Evolutionary conservation across 345 rosid species (phyloP), one percentile per base, ranked within the genome.

Genomic region (Abelmoschus esculentus): DNA sequence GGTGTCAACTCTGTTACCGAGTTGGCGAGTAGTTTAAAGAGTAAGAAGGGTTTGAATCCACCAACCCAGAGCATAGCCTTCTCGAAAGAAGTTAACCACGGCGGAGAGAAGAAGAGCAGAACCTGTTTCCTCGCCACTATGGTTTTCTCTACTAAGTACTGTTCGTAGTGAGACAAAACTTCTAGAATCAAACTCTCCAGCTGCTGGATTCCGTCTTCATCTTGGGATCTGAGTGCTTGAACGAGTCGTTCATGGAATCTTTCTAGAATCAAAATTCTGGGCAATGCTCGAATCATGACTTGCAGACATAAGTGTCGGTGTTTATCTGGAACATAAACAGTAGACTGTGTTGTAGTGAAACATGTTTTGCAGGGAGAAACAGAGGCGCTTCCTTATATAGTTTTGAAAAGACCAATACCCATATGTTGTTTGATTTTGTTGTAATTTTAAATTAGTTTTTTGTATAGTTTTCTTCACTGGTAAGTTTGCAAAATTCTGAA

Each of bases 71-170:
- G 75, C 38, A 81, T 52, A 4, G 74, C 38, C 36, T 70, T 76
- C 65, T 78, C 87, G 47, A 75, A 63, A 22, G 79, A 29, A 55
- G 70, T 81, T 44, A 85, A 70, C 86, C 86, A 83, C 3, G 85
- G 86, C 0, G 83, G 82, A 13, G 83, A 57, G 34, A 76, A 36
- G 77, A 80, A 67, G 53, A 77, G 73, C 50, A 80, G 74, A 14
- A 70, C 73, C 22, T 80, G 69, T 29, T 70, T 66, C 15, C 44
- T 62, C 0, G 77, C 77, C 2, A 62, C 69, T 18, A 1, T 71
- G 2, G 59, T 50, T 56, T 79, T 81, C 77, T 77, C 78, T n/a
- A 50, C 34, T 22, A 64, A 80, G 74, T 78, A 78, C 4, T 49
- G 73, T 2, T 67, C 70, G 65, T 73, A 73, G 68, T 80, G 83